These are phyloP conservation scores for Pelagophyceae sp. DNA, from an alignment of 352 stramenopile genomes.

Conservation along the genomic window DNA sequence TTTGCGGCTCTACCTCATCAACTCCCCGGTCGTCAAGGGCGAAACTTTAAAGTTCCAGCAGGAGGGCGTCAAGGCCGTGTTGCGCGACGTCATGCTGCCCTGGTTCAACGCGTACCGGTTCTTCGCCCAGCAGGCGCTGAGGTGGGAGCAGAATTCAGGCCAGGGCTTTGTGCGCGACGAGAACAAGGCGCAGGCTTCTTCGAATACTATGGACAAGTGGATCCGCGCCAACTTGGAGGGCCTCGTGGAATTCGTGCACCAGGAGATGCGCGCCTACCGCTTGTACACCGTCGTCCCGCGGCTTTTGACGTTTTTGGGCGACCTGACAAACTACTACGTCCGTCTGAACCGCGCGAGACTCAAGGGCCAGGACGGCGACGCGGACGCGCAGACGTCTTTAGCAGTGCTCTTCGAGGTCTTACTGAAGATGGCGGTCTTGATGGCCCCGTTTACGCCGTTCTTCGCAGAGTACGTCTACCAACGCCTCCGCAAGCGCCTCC, in stretches of 20 bases:
- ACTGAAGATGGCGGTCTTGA: conserved; percentile 79
- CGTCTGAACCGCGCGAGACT: conserved; percentile 93
- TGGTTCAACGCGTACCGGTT: conserved; percentile 99
- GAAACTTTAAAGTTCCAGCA: conserved; percentile 95
- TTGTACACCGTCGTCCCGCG: conserved; percentile 87
- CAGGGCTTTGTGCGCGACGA: conserved; percentile 65
- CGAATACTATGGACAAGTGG: conserved; percentile 97
- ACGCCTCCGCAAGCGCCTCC: conserved; percentile 90
- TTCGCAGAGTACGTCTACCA: conserved; percentile 99
- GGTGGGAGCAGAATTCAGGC: conserved; percentile 61
- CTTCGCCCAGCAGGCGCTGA: conserved; percentile 90
- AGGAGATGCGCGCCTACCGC: conserved; percentile 96
- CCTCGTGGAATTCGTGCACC: conserved; percentile 89
- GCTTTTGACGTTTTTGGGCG: conserved; percentile 92
- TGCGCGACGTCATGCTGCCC: conserved; percentile 96
- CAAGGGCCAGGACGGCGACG: conserved; percentile 83
- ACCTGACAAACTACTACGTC: conserved; percentile 99
- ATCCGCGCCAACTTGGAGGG: conserved; percentile 92
- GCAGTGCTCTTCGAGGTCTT: conserved; percentile 97
- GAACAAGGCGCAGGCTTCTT: conserved; percentile 70
- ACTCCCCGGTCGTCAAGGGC: conserved; percentile 96
- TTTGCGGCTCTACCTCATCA: conserved; percentile 98
- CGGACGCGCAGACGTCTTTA: conserved; percentile 58
- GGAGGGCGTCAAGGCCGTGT: conserved; percentile 84
- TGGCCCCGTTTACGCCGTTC: conserved; percentile 98